Evolutionary conservation across 768 basidiomycete species (phyloP).

Genomic region (Cantharellus cinnabarinus): DNA sequence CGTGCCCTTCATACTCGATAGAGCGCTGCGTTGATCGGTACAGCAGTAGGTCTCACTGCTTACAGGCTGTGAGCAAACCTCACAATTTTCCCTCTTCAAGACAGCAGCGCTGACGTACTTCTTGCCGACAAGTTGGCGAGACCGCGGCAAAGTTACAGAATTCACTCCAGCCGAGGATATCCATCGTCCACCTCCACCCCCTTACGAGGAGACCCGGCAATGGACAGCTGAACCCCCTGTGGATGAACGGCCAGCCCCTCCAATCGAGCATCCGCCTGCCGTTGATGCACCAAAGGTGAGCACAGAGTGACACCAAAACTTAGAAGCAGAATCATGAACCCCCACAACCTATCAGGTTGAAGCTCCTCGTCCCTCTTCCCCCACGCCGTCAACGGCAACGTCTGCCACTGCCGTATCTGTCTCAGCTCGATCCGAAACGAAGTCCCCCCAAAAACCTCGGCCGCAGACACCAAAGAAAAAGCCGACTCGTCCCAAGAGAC

Average conservation of each 20-base stretch:
- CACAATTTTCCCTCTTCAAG: not conserved
- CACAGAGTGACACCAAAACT: too few relatives aligned
- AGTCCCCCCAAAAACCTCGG: too few relatives aligned
- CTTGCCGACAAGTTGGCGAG: not conserved
- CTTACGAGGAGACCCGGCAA: not conserved
- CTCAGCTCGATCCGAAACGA: too few relatives aligned
- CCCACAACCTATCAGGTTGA: constrained; percentile 1
- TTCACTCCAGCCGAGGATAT: constrained; percentile 9
- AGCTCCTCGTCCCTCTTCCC: constrained; percentile 17
- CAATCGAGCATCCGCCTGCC: too few relatives aligned
- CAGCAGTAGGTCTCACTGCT: constrained; percentile 70
- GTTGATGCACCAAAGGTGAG: too few relatives aligned
- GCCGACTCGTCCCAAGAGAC: too few relatives aligned
- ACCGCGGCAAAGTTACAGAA: constrained; percentile 48
- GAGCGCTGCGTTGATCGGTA: constrained; percentile 67
- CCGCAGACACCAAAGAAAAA: too few relatives aligned
- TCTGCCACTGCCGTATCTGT: not conserved
- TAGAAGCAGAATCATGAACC: too few relatives aligned
- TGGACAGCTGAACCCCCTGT: not conserved
- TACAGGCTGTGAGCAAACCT: constrained; percentile 51
- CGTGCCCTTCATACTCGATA: too few relatives aligned
- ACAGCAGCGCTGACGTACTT: not conserved
- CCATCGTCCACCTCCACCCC: constrained; percentile 8
- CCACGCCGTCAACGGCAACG: constrained; percentile 10
- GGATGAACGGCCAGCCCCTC: too few relatives aligned